Conservation (phyloP, 768 basidiomycete species). For the Tricholoma furcatifolium region DNA sequence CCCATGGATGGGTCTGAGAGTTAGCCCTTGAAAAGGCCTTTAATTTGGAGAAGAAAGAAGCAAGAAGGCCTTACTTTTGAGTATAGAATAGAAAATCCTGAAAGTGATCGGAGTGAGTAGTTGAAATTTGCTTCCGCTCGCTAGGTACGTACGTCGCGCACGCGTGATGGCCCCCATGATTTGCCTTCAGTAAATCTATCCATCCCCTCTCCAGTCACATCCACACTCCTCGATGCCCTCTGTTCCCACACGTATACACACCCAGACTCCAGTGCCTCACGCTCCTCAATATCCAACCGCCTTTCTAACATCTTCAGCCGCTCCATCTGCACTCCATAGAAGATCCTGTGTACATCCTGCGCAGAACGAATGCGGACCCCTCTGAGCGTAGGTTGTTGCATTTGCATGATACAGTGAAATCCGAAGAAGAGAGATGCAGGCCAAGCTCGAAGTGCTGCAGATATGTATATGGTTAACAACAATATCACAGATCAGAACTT, state of each 20-base stretch:
- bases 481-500: constrained; percentile 7
- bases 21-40: constrained; percentile 14
- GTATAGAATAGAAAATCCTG: constrained; percentile 90
- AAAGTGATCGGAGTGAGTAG: constrained; percentile 14
- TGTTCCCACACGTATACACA: constrained; percentile 75
- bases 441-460: not conserved
- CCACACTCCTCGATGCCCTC: constrained; percentile 60
- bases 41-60: constrained; percentile 17
- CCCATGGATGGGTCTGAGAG: constrained; percentile 53
- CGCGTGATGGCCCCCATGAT: constrained; percentile 81
- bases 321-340: constrained; percentile 65
- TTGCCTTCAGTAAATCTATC: constrained; percentile 85
- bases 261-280: constrained; percentile 51
- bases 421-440: not conserved
- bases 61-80: constrained; percentile 59
- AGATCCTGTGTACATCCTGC: constrained; percentile 79
- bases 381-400: constrained; percentile 71
- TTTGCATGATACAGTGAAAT: constrained; percentile 36
- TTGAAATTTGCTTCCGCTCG: constrained; percentile 9
- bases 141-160: constrained; percentile 62
- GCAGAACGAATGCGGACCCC: constrained; percentile 75
- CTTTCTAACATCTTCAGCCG: constrained; percentile 71
- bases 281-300: constrained; percentile 76
- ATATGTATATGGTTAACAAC: not conserved
- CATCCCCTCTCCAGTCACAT: constrained; percentile 77